These are phyloP conservation scores for Cladophialophora yegresii DNA, from an alignment of 2,329 filamentous ascomycete genomes.

Conservation along the genomic window DNA sequence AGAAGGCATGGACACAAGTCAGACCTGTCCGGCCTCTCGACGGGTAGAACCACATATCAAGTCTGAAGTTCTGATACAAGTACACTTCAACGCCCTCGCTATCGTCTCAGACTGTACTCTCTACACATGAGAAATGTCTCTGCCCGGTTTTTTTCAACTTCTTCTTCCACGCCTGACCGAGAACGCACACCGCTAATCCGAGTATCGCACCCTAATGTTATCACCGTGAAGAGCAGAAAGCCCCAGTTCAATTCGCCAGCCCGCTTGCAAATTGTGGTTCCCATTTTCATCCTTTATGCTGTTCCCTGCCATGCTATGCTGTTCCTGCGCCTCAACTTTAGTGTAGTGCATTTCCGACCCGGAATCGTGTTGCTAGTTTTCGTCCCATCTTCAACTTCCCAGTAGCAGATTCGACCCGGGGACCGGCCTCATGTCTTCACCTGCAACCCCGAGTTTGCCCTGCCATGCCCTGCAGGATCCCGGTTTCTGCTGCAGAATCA, in stretches of 20 bases:
- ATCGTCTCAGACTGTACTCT: not conserved
- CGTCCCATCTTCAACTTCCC: not conserved
- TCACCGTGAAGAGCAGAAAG: not conserved
- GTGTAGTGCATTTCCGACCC: not conserved
- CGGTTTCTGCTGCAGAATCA: not conserved
- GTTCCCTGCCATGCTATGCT: not conserved
- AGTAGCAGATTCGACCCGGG: not conserved
- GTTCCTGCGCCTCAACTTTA: not conserved
- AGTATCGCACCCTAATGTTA: no score
- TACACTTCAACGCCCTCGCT: not conserved
- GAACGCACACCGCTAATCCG: not conserved
- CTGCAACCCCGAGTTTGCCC: no score
- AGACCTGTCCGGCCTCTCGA: not conserved
- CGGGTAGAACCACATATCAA: not conserved
- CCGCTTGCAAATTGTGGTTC: not conserved
- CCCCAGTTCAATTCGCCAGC: not conserved
- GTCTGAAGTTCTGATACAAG: not conserved
- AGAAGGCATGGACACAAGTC: not conserved
- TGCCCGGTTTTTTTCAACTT: not conserved
- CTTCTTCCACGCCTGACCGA: not conserved
- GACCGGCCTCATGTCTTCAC: not conserved
- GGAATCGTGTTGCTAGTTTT: not conserved
- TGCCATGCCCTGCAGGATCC: not conserved
- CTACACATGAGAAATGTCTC: not conserved
- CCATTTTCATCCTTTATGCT: not conserved